Base-by-base conservation (phyloP, 495 filamentous ascomycete species). In the Talaromyces nanjingensis region DNA sequence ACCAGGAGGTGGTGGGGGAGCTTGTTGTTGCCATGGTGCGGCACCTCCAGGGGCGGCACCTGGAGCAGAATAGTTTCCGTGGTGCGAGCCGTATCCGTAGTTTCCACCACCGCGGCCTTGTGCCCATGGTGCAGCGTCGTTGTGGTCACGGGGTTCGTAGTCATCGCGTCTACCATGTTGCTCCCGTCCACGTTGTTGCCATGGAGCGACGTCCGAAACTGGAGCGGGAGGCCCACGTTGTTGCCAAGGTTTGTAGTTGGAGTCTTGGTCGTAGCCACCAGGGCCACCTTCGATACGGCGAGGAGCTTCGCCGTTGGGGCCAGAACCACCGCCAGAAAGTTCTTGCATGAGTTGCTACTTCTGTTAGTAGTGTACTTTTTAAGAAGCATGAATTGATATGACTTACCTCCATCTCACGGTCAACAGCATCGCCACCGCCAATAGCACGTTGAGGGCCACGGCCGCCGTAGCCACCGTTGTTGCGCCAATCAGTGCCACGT, bases 301-400 rank as follows among this genome's bases (percentile, higher is more conserved):
- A 68, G 89, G 86, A 57, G 84, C 84, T 55, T 87, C 83, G 45
- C 83, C 86, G 65, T 82, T 80, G 39, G 84, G 81, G 45, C 83
- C 81, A 58, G 85, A 77, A n/a, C 77, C 81, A 66, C 87, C 89
- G 62, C 92, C 92, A 68, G 89, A 91, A 64, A 98, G 82, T 83
- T 97, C 94, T 85, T 93, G 87, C 91, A 98, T 96, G 72, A 98
- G 91, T 90, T 93, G 89, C 91, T 96, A 69, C 11, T 29, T 24
- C 20, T 33, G 47, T 62, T 62, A 64, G 37, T 49, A 47, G 18
- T 39, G 62, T 63, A 72, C 84, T 72, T 82, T 74, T 74, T 20
- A 56, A 20, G 63, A 33, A 12, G 54, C 37, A 52, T 16, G 27
- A 31, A 16, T 31, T 34, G 22, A 63, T 55, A 55, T 42, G 73